Percentiles rank a stretch among this genome's conserved stretches.
These are phyloP conservation scores for Suillus tomentosus DNA, from an alignment of 768 basidiomycete genomes.

Conservation along the genomic window DNA sequence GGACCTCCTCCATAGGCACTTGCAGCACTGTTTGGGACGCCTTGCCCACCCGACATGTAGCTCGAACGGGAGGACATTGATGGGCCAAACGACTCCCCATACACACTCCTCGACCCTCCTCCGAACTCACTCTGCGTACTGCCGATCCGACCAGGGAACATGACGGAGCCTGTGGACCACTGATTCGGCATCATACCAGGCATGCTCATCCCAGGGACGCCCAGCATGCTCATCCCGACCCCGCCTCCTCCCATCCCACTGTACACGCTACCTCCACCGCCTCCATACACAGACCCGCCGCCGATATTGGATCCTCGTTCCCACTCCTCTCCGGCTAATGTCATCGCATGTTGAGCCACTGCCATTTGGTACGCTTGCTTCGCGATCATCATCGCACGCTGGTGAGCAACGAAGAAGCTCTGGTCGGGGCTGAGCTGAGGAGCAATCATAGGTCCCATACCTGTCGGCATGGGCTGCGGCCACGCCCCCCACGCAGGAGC, in stretches of 20 bases:
- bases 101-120: slow-evolving; percentile 63
- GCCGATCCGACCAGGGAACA: slow-evolving; percentile 50
- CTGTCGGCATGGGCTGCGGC: slow-evolving; percentile 28
- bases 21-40: slow-evolving; percentile 18
- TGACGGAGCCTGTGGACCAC: slow-evolving; percentile 49
- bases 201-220: slow-evolving; percentile 41
- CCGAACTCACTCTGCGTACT: slow-evolving; percentile 69
- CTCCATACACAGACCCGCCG: slow-evolving; percentile 38
- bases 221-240: slow-evolving; percentile 44
- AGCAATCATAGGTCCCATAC: slow-evolving; percentile 38
- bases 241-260: slow-evolving; percentile 40
- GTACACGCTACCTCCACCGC: slow-evolving; percentile 48
- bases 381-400: slow-evolving; percentile 83
- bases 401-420: slow-evolving; percentile 70
- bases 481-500: slow-evolving; percentile 38
- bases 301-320: slow-evolving; percentile 69
- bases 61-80: slow-evolving; percentile 21
- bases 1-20: slow-evolving; percentile 24
- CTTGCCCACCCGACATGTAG: slow-evolving; percentile 6
- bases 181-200: slow-evolving; percentile 35
- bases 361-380: slow-evolving; percentile 92
- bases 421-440: slow-evolving; percentile 52
- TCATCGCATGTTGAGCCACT: slow-evolving; percentile 89
- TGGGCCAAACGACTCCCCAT: slow-evolving; percentile 66
- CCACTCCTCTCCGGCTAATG: slow-evolving; percentile 89